Evolutionary conservation across 257 asterid species (phyloP).

Genomic region (Plectranthus barbatus): DNA sequence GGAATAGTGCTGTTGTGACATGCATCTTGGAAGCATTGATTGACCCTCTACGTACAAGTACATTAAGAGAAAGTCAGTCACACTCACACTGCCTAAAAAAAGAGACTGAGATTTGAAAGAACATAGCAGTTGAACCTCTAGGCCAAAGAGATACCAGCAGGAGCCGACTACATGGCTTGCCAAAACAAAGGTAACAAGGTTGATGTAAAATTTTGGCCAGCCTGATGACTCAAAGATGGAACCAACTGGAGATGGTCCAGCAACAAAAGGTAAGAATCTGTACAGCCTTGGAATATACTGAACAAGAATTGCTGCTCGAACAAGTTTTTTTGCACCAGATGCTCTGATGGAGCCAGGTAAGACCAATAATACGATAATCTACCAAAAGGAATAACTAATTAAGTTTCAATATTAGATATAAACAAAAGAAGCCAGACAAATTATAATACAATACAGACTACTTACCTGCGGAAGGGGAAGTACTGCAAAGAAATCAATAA

Average conservation of each 20-base stretch:
- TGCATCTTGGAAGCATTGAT: conserved; percentile 74
- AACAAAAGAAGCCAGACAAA: neutral
- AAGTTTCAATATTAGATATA: neutral
- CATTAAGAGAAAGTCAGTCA: neutral
- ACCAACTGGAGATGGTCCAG: conserved; percentile 68
- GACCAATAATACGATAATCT: conserved; percentile 60
- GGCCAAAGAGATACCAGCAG: conserved; percentile 86
- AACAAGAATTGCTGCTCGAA: conserved; percentile 52
- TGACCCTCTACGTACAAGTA: conserved; percentile 54
- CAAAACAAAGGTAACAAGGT: conserved; percentile 60
- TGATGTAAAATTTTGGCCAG: conserved; percentile 75
- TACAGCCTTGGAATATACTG: conserved; percentile 71
- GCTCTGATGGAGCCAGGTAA: conserved; percentile 43
- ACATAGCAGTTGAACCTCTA: conserved; percentile 44
- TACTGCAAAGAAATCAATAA: conserved; percentile 47
- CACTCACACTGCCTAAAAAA: neutral
- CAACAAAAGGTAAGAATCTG: conserved; percentile 68
- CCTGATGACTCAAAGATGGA: conserved; percentile 80
- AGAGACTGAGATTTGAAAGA: neutral
- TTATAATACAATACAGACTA: neutral
- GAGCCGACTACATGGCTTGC: conserved; percentile 86
- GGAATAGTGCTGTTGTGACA: conserved; percentile 32
- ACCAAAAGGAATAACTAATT: conserved; percentile 14
- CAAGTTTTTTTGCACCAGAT: conserved; percentile 56
- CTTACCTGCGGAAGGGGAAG: conserved; percentile 83